phyloP scores from a whole-genome alignment of 306 rosid genomes.

The Vigna angularis region DNA sequence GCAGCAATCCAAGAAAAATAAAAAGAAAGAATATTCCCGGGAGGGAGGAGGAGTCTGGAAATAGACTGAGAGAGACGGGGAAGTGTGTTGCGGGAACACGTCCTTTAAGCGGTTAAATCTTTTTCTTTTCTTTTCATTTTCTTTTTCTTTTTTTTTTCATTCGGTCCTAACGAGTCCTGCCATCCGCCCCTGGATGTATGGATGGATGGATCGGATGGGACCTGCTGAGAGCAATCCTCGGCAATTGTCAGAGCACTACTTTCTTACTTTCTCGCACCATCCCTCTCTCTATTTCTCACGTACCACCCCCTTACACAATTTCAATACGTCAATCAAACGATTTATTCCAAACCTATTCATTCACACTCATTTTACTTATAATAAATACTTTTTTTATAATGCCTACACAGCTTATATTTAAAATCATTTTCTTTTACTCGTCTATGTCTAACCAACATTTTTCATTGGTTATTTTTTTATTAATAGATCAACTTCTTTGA shows the following conservation, averaged over 20 bases:
- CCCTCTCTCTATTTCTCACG: neutral
- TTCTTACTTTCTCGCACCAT: neutral
- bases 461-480: too few relatives aligned
- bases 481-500: too few relatives aligned
- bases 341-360: too few relatives aligned
- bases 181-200: neutral
- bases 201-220: slow-evolving; percentile 31
- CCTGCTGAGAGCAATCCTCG: slow-evolving; percentile 16
- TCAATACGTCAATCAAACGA: too few relatives aligned
- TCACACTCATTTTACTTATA: too few relatives aligned
- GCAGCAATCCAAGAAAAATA: neutral
- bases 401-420: too few relatives aligned
- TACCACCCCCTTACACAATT: too few relatives aligned
- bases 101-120: slow-evolving; percentile 42
- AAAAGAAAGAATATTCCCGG: slow-evolving; percentile 30
- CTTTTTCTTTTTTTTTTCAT: neutral
- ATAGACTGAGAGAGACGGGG: slow-evolving; percentile 31
- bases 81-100: slow-evolving; percentile 14
- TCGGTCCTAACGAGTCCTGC: slow-evolving; percentile 30
- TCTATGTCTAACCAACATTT: too few relatives aligned
- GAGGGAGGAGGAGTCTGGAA: slow-evolving; percentile 34
- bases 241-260: neutral
- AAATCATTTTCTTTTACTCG: too few relatives aligned
- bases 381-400: too few relatives aligned
- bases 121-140: neutral